Base-by-base conservation (phyloP, 495 filamentous ascomycete genomes). In the Alectoria sarmentosa region DNA sequence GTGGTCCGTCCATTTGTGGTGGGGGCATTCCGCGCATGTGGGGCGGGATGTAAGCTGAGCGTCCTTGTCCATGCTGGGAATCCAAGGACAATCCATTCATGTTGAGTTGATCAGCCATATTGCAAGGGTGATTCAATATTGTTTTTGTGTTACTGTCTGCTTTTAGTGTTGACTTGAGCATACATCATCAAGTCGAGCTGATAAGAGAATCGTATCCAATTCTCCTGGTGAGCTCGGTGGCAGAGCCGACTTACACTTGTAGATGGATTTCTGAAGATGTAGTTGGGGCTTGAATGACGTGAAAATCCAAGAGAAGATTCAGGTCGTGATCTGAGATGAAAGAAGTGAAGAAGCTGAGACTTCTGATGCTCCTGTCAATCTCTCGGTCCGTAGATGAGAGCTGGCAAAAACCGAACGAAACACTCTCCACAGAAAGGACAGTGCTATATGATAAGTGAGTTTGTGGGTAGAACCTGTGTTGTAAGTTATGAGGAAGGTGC, bases 31-130 rank as follows among this genome's bases (percentile, higher is more conserved):
- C 79, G 73, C 94, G 89, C 76, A 96, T 86, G 75, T 98, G 94
- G 74, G 94, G 94, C 69, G 94, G 94, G 73, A 98, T 96, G 80
- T 98, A 98, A 57, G 94, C 84, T 69, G 84, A 86, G 69, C 89
- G 90, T 60, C 77, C 76, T 54, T 79, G 76, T 64, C 90, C 88
- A 74, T 91, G 84, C 74, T 88, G 86, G 60, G 80, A 88, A 67
- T 87, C 85, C 74, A 96, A 81, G 74, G 82, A 88, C 72, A 96
- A 81, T 74, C 88, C 87, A 76, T 84, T 86, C 89, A 97, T 92
- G 76, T 92, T 91, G 69, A 98, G 86, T 79, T 95, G 87, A 76
- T 96, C 92, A 76, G 94, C 93, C 94, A 98, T 98, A 69, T 75
- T 86, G 37, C 32, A 46, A 28, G 34, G 39, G 32, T 37, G 15